Base-by-base conservation (phyloP, 2,329 filamentous ascomycete genomes). In the Penicillium sp. region DNA sequence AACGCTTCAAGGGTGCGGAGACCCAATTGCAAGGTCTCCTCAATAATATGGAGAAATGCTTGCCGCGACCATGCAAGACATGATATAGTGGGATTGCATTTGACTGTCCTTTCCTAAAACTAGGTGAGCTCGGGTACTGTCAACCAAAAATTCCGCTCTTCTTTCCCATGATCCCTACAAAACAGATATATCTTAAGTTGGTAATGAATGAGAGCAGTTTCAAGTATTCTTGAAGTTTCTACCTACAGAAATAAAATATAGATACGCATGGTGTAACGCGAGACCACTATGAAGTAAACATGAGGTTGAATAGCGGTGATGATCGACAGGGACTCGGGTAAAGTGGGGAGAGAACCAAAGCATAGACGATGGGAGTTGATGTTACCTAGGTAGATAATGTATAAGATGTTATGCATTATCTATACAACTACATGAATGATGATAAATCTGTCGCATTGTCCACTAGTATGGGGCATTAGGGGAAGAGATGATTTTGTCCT, bases 21-120 rank as follows among this genome's bases (percentile, higher is more conserved):
- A 12, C 4, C n/a, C 25, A 27, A 1, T 0, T 51, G 0, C 6
- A 31, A 12, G 27, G n/a, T 5, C 49, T 42, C n/a, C 1, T 31
- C 0, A 17, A 10, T 0, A 38, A 8, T 5, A 2, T 35, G 12
- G 35, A 19, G 1, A 25, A 7, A 36, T 49, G 47, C 47, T 13
- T n/a, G 21, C 21, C 3, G 6, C 10, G 10, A 3, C 21, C 0
- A 50, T 50, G 27, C 1, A 8, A 3, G 8, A 39, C n/a, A n/a
- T n/a, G n/a, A n/a, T n/a, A n/a, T n/a, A n/a, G n/a, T n/a, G n/a
- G n/a, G n/a, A n/a, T 19, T 12, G 10, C 19, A 3, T 12, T 21
- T 41, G 39, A 41, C 19, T 4, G 7, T 8, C 6, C n/a, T 38
- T 38, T n/a, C 33, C n/a, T 9, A 19, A 38, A 5, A 33, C 31